Conservation (phyloP, 2,329 filamentous ascomycete species). For the Colletotrichum sp. region DNA sequence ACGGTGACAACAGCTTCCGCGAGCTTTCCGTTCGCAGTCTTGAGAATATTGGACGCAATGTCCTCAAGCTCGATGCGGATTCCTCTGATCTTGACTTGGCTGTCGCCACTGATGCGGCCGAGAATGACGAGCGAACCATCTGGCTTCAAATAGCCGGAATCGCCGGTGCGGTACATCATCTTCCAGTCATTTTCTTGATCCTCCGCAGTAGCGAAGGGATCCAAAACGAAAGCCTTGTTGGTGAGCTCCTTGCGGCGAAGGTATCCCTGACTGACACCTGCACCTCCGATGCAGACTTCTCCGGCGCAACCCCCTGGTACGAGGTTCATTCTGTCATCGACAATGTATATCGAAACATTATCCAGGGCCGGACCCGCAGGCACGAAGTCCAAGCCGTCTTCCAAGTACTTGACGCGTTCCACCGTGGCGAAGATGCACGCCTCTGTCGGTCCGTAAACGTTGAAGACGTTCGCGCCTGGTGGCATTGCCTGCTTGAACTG, state of each 20-base stretch:
- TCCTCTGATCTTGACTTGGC: slow-evolving; percentile 50
- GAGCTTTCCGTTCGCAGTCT: slow-evolving; percentile 20
- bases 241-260: slow-evolving; percentile 30
- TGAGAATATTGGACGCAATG: slow-evolving; percentile 27
- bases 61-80: slow-evolving; percentile 52
- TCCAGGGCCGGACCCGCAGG: slow-evolving; percentile 24
- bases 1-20: slow-evolving; percentile 27
- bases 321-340: slow-evolving; percentile 37
- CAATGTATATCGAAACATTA: slow-evolving; percentile 44
- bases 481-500: slow-evolving; percentile 5
- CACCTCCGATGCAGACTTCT: slow-evolving; percentile 40
- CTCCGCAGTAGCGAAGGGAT: slow-evolving; percentile 17
- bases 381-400: background rate
- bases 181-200: slow-evolving; percentile 17
- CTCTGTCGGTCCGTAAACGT: slow-evolving; percentile 37
- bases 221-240: slow-evolving; percentile 13
- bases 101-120: slow-evolving; percentile 45
- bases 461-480: slow-evolving; percentile 9
- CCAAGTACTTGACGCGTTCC: background rate
- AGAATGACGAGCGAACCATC: slow-evolving; percentile 39
- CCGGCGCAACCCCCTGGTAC: slow-evolving; percentile 41
- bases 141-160: slow-evolving; percentile 35
- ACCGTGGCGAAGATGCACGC: slow-evolving; percentile 13
- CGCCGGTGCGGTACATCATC: slow-evolving; percentile 44
- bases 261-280: slow-evolving; percentile 47